A percentile compares a stretch with the other conserved stretches of the same genome.
Evolutionary conservation across 1,139 yeast species (phyloP).

Genomic region (Suhomyces choctaworum): DNA sequence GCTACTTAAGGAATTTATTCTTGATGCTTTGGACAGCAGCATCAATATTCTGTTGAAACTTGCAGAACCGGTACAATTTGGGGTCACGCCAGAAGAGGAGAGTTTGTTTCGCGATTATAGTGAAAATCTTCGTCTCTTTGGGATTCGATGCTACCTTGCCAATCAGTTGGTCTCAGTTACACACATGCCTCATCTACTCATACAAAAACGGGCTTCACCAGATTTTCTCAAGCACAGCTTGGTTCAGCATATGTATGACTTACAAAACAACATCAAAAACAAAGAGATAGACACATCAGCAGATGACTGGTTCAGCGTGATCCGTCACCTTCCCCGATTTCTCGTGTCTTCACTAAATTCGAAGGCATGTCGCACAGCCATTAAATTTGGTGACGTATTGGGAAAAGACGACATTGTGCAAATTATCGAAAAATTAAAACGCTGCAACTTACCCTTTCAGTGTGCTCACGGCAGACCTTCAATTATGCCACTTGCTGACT

Average conservation of each 20-base stretch:
- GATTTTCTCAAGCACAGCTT: slow-evolving; percentile 34
- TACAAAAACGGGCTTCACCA: slow-evolving; percentile 27
- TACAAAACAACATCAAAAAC: slow-evolving; percentile 28
- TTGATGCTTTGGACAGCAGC: slow-evolving; percentile 13
- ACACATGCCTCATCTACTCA: slow-evolving; percentile 44
- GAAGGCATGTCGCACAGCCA: slow-evolving; percentile 70
- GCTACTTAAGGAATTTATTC: slow-evolving; percentile 35
- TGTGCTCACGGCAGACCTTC: slow-evolving; percentile 92
- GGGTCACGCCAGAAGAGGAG: slow-evolving; percentile 28
- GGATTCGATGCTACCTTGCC: slow-evolving; percentile 32
- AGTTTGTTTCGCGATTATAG: slow-evolving; percentile 29
- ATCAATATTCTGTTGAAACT: slow-evolving; percentile 16
- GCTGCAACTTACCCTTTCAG: slow-evolving; percentile 64
- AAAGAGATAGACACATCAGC: slow-evolving; percentile 3
- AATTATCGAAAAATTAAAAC: slow-evolving; percentile 41
- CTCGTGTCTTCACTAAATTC: slow-evolving; percentile 54
- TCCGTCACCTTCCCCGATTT: slow-evolving; percentile 44
- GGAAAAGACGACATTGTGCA: slow-evolving; percentile 41
- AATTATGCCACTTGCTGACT: slow-evolving; percentile 53
- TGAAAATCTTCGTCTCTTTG: slow-evolving; percentile 30
- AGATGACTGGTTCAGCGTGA: slow-evolving; percentile 16
- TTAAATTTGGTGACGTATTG: slow-evolving; percentile 70
- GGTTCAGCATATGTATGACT: slow-evolving; percentile 44
- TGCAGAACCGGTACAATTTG: slow-evolving; percentile 19
- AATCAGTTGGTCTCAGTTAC: slow-evolving; percentile 22